These are phyloP conservation scores for Neolecta irregularis DNA, from an alignment of 1,139 yeast genomes.

Conservation along the genomic window DNA sequence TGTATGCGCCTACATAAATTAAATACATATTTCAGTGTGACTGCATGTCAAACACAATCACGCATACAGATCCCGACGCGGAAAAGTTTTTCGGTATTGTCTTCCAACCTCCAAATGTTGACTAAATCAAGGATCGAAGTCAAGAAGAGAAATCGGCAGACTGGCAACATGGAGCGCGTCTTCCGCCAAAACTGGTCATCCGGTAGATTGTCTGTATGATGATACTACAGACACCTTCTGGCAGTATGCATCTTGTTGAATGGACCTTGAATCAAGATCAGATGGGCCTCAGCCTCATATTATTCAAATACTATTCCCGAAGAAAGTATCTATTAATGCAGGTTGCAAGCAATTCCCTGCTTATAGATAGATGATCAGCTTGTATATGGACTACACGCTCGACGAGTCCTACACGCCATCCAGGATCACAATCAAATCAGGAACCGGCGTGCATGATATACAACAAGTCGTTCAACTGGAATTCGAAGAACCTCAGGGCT, in stretches of 20 bases:
- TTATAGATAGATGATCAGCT: slow-evolving; percentile 33
- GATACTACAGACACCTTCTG: slow-evolving; percentile 54
- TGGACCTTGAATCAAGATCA: slow-evolving; percentile 26
- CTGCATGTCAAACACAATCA: too few species aligned
- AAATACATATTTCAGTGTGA: too few species aligned
- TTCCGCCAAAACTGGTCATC: slow-evolving; percentile 57
- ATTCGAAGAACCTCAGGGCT: slow-evolving; percentile 64
- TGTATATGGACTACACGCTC: slow-evolving; percentile 48
- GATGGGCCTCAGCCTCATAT: slow-evolving; percentile 91
- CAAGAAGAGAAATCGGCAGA: slow-evolving; percentile 47
- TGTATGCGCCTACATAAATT: too few species aligned
- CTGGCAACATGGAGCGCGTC: slow-evolving; percentile 80
- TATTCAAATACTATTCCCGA: slow-evolving; percentile 67
- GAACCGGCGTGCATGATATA: slow-evolving; percentile 74
- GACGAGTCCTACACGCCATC: slow-evolving; percentile 94
- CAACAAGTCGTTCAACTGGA: slow-evolving; percentile 55
- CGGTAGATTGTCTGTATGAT: slow-evolving; percentile 55
- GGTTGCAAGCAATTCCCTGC: background rate
- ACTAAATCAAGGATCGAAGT: slow-evolving; percentile 1
- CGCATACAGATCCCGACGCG: slow-evolving; percentile 1
- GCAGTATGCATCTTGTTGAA: slow-evolving; percentile 34
- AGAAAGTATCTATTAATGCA: slow-evolving; percentile 48
- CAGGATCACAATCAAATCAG: slow-evolving; percentile 54
- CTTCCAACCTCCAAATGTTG: slow-evolving; percentile 1
- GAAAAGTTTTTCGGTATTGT: background rate